phyloP scores from a whole-genome alignment of 1,284 basidiomycete genomes.

The Pyrrhoderma lamaoense region DNA sequence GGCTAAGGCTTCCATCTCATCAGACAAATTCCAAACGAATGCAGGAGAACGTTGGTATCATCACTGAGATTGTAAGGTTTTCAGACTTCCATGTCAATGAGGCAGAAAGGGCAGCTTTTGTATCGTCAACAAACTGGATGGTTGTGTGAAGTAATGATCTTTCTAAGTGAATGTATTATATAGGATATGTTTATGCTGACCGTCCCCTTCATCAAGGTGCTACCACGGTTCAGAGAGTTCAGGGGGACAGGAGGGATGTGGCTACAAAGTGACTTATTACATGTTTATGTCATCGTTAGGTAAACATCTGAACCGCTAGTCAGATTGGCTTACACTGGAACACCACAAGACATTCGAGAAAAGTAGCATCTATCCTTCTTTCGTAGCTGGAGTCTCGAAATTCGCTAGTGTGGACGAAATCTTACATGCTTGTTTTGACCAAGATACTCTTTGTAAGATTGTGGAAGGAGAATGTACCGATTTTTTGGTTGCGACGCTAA shows the following conservation, averaged over 20 bases:
- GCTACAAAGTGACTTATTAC: slow-evolving; percentile 7
- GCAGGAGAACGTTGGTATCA: not conserved
- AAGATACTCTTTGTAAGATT: slow-evolving; percentile 3
- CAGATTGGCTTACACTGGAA: slow-evolving; percentile 14
- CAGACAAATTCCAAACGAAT: too few species aligned
- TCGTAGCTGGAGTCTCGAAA: slow-evolving; percentile 2
- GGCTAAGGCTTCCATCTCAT: too few species aligned
- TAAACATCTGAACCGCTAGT: not conserved
- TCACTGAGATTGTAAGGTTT: slow-evolving; percentile 11
- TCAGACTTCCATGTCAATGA: slow-evolving; percentile 5
- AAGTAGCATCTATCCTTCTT: slow-evolving; percentile 11
- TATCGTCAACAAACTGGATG: slow-evolving; percentile 9
- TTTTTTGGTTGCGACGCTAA: slow-evolving; percentile 9
- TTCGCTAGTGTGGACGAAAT: slow-evolving; percentile 13
- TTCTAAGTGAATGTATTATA: not conserved
- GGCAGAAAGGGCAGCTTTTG: slow-evolving; percentile 10
- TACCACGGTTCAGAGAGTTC: slow-evolving; percentile 6
- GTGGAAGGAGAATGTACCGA: slow-evolving; percentile 13
- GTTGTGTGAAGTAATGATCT: slow-evolving; percentile 11
- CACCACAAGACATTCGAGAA: slow-evolving; percentile 15
- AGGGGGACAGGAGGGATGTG: not conserved
- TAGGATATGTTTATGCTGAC: not conserved
- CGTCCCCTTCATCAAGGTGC: not conserved
- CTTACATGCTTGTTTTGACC: slow-evolving; percentile 10
- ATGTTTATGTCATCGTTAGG: not conserved